Evolutionary conservation across 2,329 filamentous ascomycete genomes (phyloP).

Genomic region (Penicillium hordei): DNA sequence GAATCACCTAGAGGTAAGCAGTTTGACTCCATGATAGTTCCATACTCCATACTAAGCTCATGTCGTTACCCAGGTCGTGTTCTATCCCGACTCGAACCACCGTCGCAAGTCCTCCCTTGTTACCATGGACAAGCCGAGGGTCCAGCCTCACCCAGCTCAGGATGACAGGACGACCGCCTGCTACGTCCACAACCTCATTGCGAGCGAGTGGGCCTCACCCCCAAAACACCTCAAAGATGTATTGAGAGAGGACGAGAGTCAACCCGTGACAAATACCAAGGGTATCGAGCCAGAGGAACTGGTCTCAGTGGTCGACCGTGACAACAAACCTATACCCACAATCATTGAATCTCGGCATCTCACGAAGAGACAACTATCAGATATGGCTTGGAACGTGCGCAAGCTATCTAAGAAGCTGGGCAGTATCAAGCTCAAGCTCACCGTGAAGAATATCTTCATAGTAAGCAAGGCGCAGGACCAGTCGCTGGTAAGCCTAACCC

Average conservation of each 20-base stretch:
- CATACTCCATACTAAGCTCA: neutral
- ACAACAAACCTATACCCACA: conserved; percentile 33
- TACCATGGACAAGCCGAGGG: conserved; percentile 41
- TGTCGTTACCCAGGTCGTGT: conserved; percentile 52
- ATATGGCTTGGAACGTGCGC: conserved; percentile 95
- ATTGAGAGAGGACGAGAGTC: conserved; percentile 13
- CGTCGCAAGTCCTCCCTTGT: conserved; percentile 63
- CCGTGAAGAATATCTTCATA: conserved; percentile 79
- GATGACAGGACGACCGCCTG: conserved; percentile 53
- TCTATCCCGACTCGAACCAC: conserved; percentile 52
- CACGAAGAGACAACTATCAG: conserved; percentile 90
- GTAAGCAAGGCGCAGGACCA: conserved; percentile 90
- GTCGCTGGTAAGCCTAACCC: conserved; percentile 72
- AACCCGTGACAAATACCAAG: conserved; percentile 21
- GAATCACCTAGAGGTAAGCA: conserved; percentile 38
- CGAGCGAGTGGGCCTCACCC: conserved; percentile 33
- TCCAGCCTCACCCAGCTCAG: conserved; percentile 39
- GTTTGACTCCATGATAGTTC: neutral
- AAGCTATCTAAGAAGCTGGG: conserved; percentile 84
- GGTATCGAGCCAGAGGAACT: conserved; percentile 22
- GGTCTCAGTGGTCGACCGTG: conserved; percentile 28
- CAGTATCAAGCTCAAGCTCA: conserved; percentile 77
- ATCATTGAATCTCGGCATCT: conserved; percentile 69
- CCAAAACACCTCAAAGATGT: conserved; percentile 10
- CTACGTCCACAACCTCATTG: conserved; percentile 62